Evolutionary conservation across 2,329 filamentous ascomycete species (phyloP).

Genomic region (Falciphora oryzae): DNA sequence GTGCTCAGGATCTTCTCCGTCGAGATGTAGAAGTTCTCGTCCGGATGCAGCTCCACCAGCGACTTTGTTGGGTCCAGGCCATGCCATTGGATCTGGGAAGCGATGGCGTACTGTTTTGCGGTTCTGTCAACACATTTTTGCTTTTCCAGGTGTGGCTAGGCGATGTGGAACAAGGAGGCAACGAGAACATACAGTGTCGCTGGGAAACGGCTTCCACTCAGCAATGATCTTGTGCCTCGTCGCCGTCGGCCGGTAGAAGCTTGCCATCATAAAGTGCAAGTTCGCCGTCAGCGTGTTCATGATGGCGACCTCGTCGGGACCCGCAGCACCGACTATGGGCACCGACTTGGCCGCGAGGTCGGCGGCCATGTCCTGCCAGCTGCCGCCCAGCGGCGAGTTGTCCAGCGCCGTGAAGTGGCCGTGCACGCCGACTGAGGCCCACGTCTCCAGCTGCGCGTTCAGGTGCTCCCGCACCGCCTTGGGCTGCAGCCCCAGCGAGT

Average conservation of each 20-base stretch:
- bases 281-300: conserved; percentile 87
- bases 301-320: conserved; percentile 66
- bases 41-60: conserved; percentile 69
- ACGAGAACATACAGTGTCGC: conserved; percentile 54
- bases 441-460: conserved; percentile 70
- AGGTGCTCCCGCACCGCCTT: conserved; percentile 60
- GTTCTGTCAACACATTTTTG: neutral
- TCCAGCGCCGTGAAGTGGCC: conserved; percentile 71
- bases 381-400: conserved; percentile 63
- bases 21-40: conserved; percentile 54
- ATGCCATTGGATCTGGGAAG: conserved; percentile 73
- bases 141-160: neutral
- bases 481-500: conserved; percentile 83
- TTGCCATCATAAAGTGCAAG: conserved; percentile 74
- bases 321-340: conserved; percentile 65
- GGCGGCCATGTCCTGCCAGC: conserved; percentile 78
- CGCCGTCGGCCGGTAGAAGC: conserved; percentile 69
- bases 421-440: conserved; percentile 77
- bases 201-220: conserved; percentile 88
- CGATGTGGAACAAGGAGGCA: neutral
- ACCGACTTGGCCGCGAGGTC: conserved; percentile 65
- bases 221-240: conserved; percentile 70
- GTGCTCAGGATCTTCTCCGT: conserved; percentile 65
- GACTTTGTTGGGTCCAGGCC: conserved; percentile 58
- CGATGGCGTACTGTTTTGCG: conserved; percentile 62